Base-by-base conservation (phyloP, 306 rosid species). In the Comarum palustre region DNA sequence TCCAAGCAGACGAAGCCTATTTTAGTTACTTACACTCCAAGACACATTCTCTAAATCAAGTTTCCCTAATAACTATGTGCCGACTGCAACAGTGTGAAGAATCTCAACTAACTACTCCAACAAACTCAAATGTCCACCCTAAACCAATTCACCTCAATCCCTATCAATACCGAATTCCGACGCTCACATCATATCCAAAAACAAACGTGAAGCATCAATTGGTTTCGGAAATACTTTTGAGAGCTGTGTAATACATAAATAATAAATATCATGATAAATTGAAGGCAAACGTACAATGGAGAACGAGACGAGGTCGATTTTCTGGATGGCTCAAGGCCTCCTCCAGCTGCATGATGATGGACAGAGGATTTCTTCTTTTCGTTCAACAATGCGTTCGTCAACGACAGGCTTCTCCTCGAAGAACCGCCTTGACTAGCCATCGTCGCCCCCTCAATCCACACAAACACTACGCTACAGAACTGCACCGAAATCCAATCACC, bases 341-440 rank as follows among this genome's bases (percentile, higher is more conserved):
- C 89, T 77, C 79, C 88, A 77, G 80, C 31, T 38, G 48, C 24
- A n/a, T 38, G 50, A 27, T 9, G 32, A 41, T 0, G 81, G 17
- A 2, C 93, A 38, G 74, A 8, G 25, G n/a, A 2, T 76, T 86
- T 95, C 92, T 87, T 90, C 82, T 65, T 88, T 10, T 67, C 64
- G 15, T 39, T 85, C 25, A 54, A 11, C 47, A 87, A 72, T 55
- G 86, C 16, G 77, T 48, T 81, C 14, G 82, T 22, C 58, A 81
- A 32, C 4, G 94, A 84, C 48, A 58, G 32, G 59, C 85, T 84
- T 89, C 84, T 87, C 72, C 90, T 81, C 24, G 87, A 81, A 75
- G 90, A 75, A 77, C 86, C 84, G 29, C 84, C 88, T 15, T 77
- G 90, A 74, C 78, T 83, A 0, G 93, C 31, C 97, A 90, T 95